phyloP scores from a whole-genome alignment of 768 basidiomycete genomes.

The Rhodotorula taiwanensis region DNA sequence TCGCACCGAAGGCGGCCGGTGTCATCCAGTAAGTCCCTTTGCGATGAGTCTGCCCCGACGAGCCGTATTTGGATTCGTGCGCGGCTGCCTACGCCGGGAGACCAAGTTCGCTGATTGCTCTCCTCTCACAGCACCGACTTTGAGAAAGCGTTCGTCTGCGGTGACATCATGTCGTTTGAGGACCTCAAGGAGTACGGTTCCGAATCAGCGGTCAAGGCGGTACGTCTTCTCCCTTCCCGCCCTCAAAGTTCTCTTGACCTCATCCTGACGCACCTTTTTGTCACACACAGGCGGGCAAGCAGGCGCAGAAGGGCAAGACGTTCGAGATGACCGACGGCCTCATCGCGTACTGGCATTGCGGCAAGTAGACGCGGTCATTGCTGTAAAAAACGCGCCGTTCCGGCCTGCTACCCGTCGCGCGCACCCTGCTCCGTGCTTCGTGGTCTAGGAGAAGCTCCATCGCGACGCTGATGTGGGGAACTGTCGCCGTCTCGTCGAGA shows the following conservation, averaged over 20 bases:
- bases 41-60: too few species aligned
- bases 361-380: background rate
- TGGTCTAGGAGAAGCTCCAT: too few species aligned
- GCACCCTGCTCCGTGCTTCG: too few species aligned
- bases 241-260: background rate
- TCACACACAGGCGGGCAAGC: conserved; percentile 60
- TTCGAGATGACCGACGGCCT: conserved; percentile 58
- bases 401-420: too few species aligned
- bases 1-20: conserved; percentile 94
- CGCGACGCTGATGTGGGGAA: too few species aligned
- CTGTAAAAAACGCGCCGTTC: too few species aligned
- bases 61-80: too few species aligned
- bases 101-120: too few species aligned
- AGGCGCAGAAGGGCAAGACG: conserved; percentile 91
- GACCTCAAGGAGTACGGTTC: conserved; percentile 87
- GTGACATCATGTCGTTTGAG: conserved; percentile 88
- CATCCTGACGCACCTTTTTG: background rate
- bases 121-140: conserved; percentile 67
- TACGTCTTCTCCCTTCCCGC: conserved; percentile 24
- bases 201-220: conserved; percentile 85
- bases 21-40: conserved; percentile 71
- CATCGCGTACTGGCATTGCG: conserved; percentile 69
- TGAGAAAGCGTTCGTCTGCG: conserved; percentile 95
- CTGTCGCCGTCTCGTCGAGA: too few species aligned
- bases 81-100: too few species aligned